Evolutionary conservation across 2,329 filamentous ascomycete species (phyloP).

Genomic region (Colletotrichum abscissum): DNA sequence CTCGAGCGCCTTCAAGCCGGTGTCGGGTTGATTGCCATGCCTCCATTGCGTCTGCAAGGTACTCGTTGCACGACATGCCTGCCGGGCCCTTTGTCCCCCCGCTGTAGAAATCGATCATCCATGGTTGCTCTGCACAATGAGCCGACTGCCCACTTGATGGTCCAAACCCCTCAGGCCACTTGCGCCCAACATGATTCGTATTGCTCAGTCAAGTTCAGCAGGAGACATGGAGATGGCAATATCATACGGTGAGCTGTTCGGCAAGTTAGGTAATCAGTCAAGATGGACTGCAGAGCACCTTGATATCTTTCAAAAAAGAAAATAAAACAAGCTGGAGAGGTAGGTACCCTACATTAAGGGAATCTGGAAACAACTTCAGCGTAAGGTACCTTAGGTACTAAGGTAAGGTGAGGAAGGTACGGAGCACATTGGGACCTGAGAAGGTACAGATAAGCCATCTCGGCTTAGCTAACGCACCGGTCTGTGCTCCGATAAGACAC

Average conservation of each 20-base stretch:
- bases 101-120: conserved; percentile 2
- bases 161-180: background rate
- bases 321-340: too few relatives aligned
- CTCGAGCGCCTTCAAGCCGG: background rate
- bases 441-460: background rate
- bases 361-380: too few relatives aligned
- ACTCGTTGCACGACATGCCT: conserved; percentile 15
- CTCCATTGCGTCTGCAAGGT: conserved; percentile 19
- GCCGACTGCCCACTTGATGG: conserved; percentile 10
- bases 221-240: background rate
- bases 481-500: background rate
- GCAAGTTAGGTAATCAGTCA: background rate
- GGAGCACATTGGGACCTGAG: too few relatives aligned
- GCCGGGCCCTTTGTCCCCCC: background rate
- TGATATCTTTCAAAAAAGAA: too few relatives aligned
- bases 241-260: background rate
- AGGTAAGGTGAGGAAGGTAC: too few relatives aligned
- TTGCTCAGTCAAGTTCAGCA: background rate
- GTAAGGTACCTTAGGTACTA: too few relatives aligned
- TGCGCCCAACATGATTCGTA: background rate
- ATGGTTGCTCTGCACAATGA: conserved; percentile 2
- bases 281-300: too few relatives aligned
- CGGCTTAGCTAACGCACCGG: background rate
- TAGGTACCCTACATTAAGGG: too few relatives aligned
- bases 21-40: conserved; percentile 7